These are phyloP conservation scores for Fusarium solani-melongenae DNA, from an alignment of 2,329 filamentous ascomycete genomes.

Conservation along the genomic window DNA sequence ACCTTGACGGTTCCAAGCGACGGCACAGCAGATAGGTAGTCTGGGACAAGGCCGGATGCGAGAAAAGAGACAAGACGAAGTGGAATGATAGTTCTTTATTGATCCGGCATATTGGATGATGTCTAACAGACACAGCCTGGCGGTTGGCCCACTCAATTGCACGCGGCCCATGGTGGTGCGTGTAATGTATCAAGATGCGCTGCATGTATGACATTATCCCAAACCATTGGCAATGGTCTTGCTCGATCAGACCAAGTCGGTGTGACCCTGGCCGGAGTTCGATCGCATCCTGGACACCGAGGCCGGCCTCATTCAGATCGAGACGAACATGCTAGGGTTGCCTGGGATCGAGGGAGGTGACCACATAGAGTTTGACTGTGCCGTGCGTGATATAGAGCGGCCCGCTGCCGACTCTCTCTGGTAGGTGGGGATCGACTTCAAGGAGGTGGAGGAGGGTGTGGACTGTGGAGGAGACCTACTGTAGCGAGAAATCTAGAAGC, in stretches of 20 bases:
- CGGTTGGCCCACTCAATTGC: background rate
- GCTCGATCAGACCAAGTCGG: background rate
- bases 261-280: background rate
- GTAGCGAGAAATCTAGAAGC: background rate
- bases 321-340: background rate
- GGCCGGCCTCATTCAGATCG: background rate
- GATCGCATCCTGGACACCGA: background rate
- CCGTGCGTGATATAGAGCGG: background rate
- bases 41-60: background rate
- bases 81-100: slow-evolving; percentile 11
- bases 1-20: background rate
- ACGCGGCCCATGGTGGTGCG: background rate
- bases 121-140: background rate
- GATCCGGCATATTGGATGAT: slow-evolving; percentile 1
- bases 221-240: background rate
- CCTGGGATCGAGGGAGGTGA: background rate
- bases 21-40: background rate
- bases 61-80: slow-evolving; percentile 23
- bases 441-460: slow-evolving; percentile 6
- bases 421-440: background rate
- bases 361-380: slow-evolving; percentile 1
- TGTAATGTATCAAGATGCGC: background rate
- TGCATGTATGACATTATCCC: background rate
- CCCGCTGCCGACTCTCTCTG: slow-evolving; percentile 13
- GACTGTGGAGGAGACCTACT: background rate